phyloP scores from a whole-genome alignment of 768 basidiomycete species.

The Agrocybe chaxingu region DNA sequence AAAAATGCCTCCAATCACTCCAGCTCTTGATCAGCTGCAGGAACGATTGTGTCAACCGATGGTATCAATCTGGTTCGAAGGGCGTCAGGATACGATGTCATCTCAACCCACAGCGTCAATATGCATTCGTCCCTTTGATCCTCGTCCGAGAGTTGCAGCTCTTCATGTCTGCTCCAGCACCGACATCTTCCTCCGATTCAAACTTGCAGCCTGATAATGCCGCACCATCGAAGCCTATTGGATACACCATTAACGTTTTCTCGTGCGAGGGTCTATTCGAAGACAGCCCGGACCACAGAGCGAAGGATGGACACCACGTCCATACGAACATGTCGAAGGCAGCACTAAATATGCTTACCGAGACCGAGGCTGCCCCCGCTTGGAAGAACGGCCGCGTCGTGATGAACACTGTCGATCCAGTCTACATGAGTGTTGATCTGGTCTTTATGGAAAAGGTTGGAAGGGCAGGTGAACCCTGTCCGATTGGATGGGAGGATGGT shows the following conservation, averaged over 20 bases:
- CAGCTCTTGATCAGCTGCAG: slow-evolving; percentile 18
- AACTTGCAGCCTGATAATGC: background rate
- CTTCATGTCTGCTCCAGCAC: slow-evolving; percentile 16
- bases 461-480: slow-evolving; percentile 17
- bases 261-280: slow-evolving; percentile 34
- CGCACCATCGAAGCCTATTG: slow-evolving; percentile 9
- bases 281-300: slow-evolving; percentile 15
- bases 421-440: slow-evolving; percentile 34
- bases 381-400: slow-evolving; percentile 26
- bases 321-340: slow-evolving; percentile 39
- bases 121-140: slow-evolving; percentile 34
- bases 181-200: background rate
- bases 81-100: slow-evolving; percentile 24
- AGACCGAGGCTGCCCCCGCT: slow-evolving; percentile 28
- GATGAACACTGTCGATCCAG: slow-evolving; percentile 33
- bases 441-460: slow-evolving; percentile 26
- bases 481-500: slow-evolving; percentile 32
- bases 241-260: slow-evolving; percentile 32
- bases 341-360: slow-evolving; percentile 34
- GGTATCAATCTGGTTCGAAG: background rate
- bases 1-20: slow-evolving; percentile 25
- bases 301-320: slow-evolving; percentile 26
- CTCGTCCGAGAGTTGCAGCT: slow-evolving; percentile 30
- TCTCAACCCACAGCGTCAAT: slow-evolving; percentile 33
- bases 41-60: slow-evolving; percentile 1